Percentiles rank a stretch among this genome's conserved stretches.
Evolutionary conservation across 768 basidiomycete species (phyloP).

Genomic region (Leccinum longicurvipes): DNA sequence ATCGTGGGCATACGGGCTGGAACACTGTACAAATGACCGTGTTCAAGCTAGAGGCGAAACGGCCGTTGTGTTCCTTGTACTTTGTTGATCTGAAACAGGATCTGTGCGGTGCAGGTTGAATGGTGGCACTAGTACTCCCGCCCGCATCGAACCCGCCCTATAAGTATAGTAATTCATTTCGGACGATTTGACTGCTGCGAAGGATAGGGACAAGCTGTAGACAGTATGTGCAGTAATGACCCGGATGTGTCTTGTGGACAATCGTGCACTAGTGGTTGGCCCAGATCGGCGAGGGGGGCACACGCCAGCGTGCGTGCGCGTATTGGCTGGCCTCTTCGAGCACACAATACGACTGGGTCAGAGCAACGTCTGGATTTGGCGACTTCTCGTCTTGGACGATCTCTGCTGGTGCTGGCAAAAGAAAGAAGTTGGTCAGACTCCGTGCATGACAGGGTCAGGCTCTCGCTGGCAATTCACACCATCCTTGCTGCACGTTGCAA

Average conservation of each 20-base stretch:
- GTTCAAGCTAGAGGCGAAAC: background rate
- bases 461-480: background rate
- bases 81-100: background rate
- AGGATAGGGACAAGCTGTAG: background rate
- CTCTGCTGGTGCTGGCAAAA: background rate
- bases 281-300: too few species aligned
- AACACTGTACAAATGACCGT: background rate
- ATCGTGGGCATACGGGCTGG: background rate
- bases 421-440: background rate
- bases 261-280: too few species aligned
- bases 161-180: background rate
- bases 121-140: background rate
- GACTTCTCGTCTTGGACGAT: background rate
- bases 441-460: background rate
- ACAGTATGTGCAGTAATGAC: background rate
- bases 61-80: background rate
- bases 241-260: background rate
- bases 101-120: too few species aligned
- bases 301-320: too few species aligned
- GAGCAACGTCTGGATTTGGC: too few species aligned
- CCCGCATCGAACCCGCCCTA: background rate
- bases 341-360: background rate
- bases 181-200: background rate
- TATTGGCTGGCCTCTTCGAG: background rate
- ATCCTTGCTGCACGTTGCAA: constrained; percentile 28